phyloP scores from a whole-genome alignment of 495 filamentous ascomycete species.

The Aspergillus conjunctus region DNA sequence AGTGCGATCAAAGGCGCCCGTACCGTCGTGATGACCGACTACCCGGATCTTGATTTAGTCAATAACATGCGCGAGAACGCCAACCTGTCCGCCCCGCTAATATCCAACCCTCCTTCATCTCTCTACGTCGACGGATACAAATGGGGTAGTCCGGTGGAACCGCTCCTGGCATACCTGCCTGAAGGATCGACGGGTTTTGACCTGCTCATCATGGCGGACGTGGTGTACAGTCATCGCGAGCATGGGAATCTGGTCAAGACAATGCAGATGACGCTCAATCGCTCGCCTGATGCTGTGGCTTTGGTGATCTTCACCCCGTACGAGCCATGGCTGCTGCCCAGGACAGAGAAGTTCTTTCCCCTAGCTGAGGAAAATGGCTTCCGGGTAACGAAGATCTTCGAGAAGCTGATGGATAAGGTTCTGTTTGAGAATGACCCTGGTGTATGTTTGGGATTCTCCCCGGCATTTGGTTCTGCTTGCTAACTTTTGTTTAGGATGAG shows the following conservation, averaged over 20 bases:
- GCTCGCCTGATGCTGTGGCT: conserved; percentile 57
- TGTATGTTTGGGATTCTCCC: conserved; percentile 39
- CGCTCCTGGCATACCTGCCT: conserved; percentile 55
- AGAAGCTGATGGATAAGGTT: conserved; percentile 77
- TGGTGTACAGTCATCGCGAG: conserved; percentile 87
- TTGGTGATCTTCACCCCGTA: conserved; percentile 94
- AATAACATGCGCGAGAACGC: conserved; percentile 76
- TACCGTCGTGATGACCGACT: conserved; percentile 82
- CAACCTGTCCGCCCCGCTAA: conserved; percentile 38
- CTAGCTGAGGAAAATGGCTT: conserved; percentile 68
- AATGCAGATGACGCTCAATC: conserved; percentile 62
- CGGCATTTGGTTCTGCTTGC: neutral
- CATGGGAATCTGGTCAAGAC: conserved; percentile 74
- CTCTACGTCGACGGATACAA: conserved; percentile 68
- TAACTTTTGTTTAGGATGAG: conserved; percentile 56
- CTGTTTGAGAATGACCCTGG: conserved; percentile 89
- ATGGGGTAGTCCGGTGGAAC: conserved; percentile 67
- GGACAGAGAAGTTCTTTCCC: conserved; percentile 86
- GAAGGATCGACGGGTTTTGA: conserved; percentile 60
- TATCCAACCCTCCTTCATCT: conserved; percentile 36
- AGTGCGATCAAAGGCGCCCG: conserved; percentile 69
- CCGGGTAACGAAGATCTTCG: conserved; percentile 71
- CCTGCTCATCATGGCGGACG: conserved; percentile 79
- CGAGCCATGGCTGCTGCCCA: conserved; percentile 81
- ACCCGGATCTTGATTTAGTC: conserved; percentile 79